Conservation (phyloP, 148 eudicot species). For the Chenopodium quinoa region DNA sequence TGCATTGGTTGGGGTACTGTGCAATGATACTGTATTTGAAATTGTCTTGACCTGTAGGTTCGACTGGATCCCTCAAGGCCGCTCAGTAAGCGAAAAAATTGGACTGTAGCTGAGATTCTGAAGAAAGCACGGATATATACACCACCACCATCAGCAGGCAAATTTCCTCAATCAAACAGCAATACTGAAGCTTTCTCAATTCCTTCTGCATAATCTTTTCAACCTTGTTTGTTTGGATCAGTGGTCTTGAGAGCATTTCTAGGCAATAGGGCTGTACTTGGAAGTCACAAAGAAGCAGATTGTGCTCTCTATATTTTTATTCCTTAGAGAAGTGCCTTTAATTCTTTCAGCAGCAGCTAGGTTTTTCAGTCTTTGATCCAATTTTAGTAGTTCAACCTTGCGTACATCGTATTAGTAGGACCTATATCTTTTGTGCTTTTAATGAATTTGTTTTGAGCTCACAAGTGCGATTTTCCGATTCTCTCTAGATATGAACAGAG, state of each 20-base stretch:
- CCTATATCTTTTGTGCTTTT: not conserved
- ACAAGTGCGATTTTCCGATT: not conserved
- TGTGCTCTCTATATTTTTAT: not conserved
- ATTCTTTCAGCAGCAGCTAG: not conserved
- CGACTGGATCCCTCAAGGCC: constrained; percentile 85
- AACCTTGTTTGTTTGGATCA: not conserved
- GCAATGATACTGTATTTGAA: not conserved
- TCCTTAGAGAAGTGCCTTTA: constrained; percentile 6
- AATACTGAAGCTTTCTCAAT: constrained; percentile 35
- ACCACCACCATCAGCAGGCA: constrained; percentile 45
- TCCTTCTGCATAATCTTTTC: constrained; percentile 31
- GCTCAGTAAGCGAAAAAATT: constrained; percentile 79
- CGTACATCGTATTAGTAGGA: not conserved
- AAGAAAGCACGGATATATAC: constrained; percentile 80
- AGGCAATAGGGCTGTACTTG: not conserved
- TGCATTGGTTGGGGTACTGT: not conserved
- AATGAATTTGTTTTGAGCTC: not conserved
- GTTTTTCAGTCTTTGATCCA: not conserved
- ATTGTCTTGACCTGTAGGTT: constrained; percentile 51
- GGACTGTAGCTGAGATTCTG: constrained; percentile 86
- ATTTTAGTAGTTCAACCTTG: not conserved
- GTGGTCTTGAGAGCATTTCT: constrained; percentile 1
- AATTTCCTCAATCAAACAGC: constrained; percentile 31
- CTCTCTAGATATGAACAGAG: not conserved
- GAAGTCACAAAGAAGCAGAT: not conserved